Evolutionary conservation across 306 rosid genomes (phyloP).

Genomic region (Macrotyloma uniflorum): DNA sequence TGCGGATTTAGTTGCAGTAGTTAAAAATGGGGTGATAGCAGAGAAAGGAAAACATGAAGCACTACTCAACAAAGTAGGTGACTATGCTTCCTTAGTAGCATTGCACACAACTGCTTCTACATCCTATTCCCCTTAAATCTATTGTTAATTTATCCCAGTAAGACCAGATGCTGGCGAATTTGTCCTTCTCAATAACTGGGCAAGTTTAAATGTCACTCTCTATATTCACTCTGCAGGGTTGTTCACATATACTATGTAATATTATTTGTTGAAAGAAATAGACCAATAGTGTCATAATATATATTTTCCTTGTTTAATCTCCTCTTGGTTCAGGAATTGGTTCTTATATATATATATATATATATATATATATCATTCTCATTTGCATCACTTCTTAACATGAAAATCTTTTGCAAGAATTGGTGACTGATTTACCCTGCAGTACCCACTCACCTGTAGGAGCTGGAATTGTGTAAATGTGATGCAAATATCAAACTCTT

Average conservation of each 20-base stretch:
- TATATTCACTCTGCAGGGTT: neutral
- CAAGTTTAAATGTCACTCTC: constrained; percentile 3
- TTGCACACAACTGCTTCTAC: constrained; percentile 42
- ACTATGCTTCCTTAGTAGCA: constrained; percentile 56
- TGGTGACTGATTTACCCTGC: neutral
- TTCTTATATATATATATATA: no score
- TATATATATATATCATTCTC: no score
- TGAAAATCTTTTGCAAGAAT: neutral
- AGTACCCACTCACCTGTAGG: neutral
- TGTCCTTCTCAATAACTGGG: neutral
- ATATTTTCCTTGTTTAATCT: neutral
- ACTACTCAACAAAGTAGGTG: constrained; percentile 46
- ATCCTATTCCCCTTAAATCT: constrained; percentile 4
- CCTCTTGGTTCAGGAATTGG: constrained; percentile 3
- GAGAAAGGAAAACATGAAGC: neutral
- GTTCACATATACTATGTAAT: constrained; percentile 13
- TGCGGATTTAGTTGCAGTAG: neutral
- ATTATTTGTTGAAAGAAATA: neutral
- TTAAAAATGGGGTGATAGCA: neutral
- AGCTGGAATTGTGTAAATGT: neutral
- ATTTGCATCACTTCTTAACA: neutral
- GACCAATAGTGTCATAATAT: neutral
- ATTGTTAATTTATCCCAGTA: neutral
- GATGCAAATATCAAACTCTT: neutral
- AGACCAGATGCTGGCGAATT: neutral